Conservation (phyloP, 2,329 filamentous ascomycete species). For the Ophiostoma sp. region DNA sequence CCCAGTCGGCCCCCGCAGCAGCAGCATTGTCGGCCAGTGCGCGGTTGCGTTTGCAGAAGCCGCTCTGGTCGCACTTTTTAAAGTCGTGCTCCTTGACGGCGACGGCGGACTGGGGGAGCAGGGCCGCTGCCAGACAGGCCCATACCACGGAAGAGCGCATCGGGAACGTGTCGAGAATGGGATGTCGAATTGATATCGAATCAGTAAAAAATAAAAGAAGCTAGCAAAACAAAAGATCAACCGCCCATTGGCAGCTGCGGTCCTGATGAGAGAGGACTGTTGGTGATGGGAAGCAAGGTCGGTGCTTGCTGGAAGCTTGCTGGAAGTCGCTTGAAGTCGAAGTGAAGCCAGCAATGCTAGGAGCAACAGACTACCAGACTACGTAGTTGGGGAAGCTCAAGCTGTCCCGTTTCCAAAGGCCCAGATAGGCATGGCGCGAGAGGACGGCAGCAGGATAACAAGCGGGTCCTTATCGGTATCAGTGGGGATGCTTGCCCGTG, state of each 20-base stretch:
- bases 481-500: not conserved
- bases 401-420: constrained; percentile 30
- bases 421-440: constrained; percentile 19
- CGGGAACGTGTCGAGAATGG: not conserved
- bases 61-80: constrained; percentile 92
- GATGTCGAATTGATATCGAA: not conserved
- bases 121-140: constrained; percentile 17
- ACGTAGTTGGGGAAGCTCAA: constrained; percentile 25
- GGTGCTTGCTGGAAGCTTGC: not conserved
- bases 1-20: constrained; percentile 61
- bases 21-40: constrained; percentile 75
- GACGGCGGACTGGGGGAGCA: constrained; percentile 43
- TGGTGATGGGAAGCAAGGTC: not conserved
- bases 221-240: not conserved
- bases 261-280: not conserved
- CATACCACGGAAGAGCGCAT: constrained; percentile 15
- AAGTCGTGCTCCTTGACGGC: constrained; percentile 94
- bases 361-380: not conserved
- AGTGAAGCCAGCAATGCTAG: constrained; percentile 10
- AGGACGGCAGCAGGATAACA: constrained; percentile 11
- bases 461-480: not conserved
- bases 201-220: not conserved
- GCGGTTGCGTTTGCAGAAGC: constrained; percentile 95
- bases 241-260: not conserved
- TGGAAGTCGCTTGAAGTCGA: too few relatives aligned